Evolutionary conservation across 139 green algal species (phyloP), one percentile per base, ranked within the genome.

Genomic region (Chloropicon primus): DNA sequence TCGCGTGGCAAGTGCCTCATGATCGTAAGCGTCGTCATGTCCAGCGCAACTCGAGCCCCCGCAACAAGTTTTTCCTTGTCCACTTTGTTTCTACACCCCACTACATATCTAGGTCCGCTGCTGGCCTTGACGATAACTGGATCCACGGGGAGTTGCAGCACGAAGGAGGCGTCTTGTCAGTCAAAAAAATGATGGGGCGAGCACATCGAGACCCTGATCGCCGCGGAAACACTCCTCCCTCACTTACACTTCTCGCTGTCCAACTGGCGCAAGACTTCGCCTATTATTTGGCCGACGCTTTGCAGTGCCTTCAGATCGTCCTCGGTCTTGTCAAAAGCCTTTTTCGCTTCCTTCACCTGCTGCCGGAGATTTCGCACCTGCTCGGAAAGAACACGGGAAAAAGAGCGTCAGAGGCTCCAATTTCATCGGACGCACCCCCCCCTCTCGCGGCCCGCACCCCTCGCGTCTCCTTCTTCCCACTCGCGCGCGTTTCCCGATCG

Each of bases 1-100:
- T 99, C 96, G n/a, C 96, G 86, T 0, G 93, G 93, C 74, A 99
- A 84, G 1, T 89, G 85, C 3, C 96, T 87, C 96, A 99, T 99
- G 88, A 99, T 98, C 74, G 96, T 99, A 41, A 99, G 92, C 0
- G 96, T 99, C 2, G 96, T 99, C 88, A 99, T 98, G 84, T 99
- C 96, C 28, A 99, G 89, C 2, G 95, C 88, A 25, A 99, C 96
- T 23, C 96, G 91, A 5, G 96, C 98, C 77, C 93, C 92, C 24
- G 89, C 83, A 1, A 80, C 89, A 2, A 99, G 90, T 85, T 97
- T 97, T 26, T 79, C 28, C 80, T 96, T 96, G 82, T 99, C 93
- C 27, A 99, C 90, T 82, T 99, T 98, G 80, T 78, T 92, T 10
- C 96, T 86, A 81, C 92, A 97, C 24, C 95, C 96, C 53, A 99